Conservation (phyloP, 257 asterid species). For the Gynochthodes officinalis region DNA sequence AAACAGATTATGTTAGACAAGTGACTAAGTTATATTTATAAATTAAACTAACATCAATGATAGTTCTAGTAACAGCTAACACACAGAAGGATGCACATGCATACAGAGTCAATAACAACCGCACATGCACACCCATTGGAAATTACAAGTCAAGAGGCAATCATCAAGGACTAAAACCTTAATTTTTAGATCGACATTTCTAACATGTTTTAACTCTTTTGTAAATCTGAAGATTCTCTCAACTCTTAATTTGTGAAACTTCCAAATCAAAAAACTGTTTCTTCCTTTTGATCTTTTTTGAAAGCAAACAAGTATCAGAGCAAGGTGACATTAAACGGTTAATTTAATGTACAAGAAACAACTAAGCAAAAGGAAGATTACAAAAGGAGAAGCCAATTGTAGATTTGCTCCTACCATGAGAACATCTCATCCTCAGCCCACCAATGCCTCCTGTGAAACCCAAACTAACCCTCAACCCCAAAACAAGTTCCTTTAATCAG, state of each 20-base stretch:
- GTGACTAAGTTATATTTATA: neutral
- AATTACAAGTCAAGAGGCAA: no score
- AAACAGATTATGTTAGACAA: conserved; percentile 20
- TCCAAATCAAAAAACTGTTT: neutral
- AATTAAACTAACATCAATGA: neutral
- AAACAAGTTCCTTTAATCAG: neutral
- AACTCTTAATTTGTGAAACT: no score
- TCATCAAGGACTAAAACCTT: no score
- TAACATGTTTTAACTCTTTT: neutral
- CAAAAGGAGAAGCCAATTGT: no score
- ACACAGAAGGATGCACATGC: neutral
- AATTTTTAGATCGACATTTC: neutral
- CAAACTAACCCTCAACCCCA: neutral
- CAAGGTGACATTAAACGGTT: neutral
- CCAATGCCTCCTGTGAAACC: neutral
- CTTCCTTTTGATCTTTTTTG: neutral
- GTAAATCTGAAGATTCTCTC: neutral
- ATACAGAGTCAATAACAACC: no score
- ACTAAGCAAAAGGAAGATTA: no score
- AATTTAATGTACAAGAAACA: no score
- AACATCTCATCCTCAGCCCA: neutral
- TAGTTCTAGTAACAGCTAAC: neutral
- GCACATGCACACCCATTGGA: neutral
- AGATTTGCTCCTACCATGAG: neutral
- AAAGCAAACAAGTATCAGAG: neutral